Conservation (phyloP, 331 rosid genomes). For the Pyracantha coccinea region DNA sequence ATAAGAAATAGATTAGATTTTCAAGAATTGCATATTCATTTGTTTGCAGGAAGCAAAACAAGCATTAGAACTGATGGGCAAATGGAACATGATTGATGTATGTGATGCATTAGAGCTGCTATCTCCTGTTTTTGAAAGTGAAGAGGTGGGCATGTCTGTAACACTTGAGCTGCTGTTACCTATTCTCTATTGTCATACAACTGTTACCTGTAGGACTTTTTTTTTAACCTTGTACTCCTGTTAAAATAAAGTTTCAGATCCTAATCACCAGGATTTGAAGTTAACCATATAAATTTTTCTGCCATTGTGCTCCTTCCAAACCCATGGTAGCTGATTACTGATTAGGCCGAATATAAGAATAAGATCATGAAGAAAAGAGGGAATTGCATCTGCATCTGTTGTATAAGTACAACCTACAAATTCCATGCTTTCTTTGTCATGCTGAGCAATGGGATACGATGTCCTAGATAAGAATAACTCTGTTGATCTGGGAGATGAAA, state of each 20-base stretch:
- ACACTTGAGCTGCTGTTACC: not conserved
- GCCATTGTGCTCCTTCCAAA: not conserved
- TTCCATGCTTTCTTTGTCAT: not conserved
- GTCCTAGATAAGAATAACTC: not conserved
- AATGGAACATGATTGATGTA: constrained; percentile 96
- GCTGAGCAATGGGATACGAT: not conserved
- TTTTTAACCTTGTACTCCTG: not conserved
- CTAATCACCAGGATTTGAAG: not conserved
- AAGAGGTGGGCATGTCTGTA: constrained; percentile 58
- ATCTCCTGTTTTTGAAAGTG: constrained; percentile 96
- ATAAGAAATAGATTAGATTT: not conserved
- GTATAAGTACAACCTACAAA: not conserved
- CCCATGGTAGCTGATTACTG: not conserved
- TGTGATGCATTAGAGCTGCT: constrained; percentile 90
- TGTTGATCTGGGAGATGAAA: not conserved
- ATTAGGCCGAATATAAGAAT: not conserved
- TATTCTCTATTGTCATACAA: not conserved
- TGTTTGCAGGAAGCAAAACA: constrained; percentile 91
- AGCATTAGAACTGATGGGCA: constrained; percentile 85
- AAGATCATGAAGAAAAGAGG: not conserved
- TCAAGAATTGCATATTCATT: constrained; percentile 12
- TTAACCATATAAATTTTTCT: not conserved
- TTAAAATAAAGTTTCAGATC: not conserved
- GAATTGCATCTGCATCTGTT: not conserved
- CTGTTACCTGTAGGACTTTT: not conserved